Conservation (phyloP, 139 green algal species). For the Chlorella ohadii region DNA sequence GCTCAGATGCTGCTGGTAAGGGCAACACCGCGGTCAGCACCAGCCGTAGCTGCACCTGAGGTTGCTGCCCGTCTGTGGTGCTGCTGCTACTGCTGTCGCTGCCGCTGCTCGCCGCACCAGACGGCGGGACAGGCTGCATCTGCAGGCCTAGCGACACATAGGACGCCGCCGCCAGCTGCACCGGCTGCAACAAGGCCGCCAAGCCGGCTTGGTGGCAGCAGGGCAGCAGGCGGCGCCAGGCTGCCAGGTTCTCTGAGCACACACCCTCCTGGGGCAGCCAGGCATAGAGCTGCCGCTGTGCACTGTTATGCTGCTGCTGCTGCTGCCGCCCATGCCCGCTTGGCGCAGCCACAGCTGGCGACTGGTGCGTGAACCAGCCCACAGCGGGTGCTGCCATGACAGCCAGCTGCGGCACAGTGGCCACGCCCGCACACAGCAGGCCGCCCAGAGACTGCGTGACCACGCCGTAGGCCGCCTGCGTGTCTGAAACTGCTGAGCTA, state of each 20-base stretch:
- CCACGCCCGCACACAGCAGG: constrained; percentile 66
- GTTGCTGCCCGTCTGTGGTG: background rate
- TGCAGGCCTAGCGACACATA: constrained; percentile 65
- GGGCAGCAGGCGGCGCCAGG: constrained; percentile 92
- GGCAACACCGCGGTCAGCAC: background rate
- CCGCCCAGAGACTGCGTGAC: constrained; percentile 67
- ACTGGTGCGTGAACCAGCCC: constrained; percentile 4
- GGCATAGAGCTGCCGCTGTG: constrained; percentile 57
- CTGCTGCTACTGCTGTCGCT: background rate
- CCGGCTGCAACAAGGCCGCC: constrained; percentile 59
- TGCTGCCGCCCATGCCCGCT: background rate
- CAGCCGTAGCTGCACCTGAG: background rate
- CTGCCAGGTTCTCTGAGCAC: constrained; percentile 93
- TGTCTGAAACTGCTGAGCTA: background rate
- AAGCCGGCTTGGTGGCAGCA: constrained; percentile 75
- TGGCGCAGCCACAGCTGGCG: background rate
- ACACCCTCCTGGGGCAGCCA: constrained; percentile 78
- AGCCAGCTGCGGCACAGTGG: background rate
- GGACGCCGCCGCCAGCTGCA: constrained; percentile 61
- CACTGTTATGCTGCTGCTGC: background rate
- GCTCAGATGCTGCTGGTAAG: background rate
- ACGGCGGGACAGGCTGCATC: constrained; percentile 1
- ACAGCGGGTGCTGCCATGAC: constrained; percentile 18
- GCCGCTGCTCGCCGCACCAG: background rate
- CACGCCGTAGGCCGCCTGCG: constrained; percentile 43